Evolutionary conservation across 2,329 filamentous ascomycete species (phyloP), one percentile per base, ranked within the genome.

Genomic region (Epichloe scottii): DNA sequence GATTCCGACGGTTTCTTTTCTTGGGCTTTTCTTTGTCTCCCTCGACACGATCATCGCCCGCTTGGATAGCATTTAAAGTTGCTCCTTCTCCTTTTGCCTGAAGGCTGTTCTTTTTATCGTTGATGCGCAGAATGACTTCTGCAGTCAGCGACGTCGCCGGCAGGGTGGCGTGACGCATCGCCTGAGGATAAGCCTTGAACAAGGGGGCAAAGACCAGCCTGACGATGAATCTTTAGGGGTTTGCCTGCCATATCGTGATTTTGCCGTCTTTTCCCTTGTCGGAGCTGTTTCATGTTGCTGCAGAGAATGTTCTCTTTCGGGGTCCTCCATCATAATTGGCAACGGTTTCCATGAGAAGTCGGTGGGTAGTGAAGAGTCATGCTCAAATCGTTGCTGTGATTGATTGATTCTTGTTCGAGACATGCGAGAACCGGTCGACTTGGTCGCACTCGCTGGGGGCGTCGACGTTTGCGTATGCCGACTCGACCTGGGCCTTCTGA

Each of bases 141-240:
- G 84, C 77, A 1, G 85, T 79, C 11, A 85, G 68, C 2, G 76
- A 78, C 38, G 84, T 84, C 15, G 85, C 77, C 26, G 82, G 77
- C 3, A 95, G 71, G 15, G 77, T 81, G 11, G 80, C 82, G 64
- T 93, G 80, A 60, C 86, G 89, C 57, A 88, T 77, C 3, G 88
- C 82, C 66, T 95, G 89, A 0, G 87, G 85, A 63, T 89, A 95
- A 12, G 87, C 89, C 64, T 95, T 86, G 64, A 90, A 94, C 12
- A 96, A 70, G 2, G 89, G 87, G 88, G 87, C 15, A 83, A 78
- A 51, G 79, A 77, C 82, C 82, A 87, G 12, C 68, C 66, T 4
- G 68, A 65, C 23, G 72, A 55, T 3, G 65, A 61, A 30, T 66
- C 67, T 51, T 64, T 61, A 0, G 46, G 4, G 4, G 54, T 30